Evolutionary conservation across 129 eudicot species (phyloP), one percentile per base, ranked within the genome.

Genomic region (Flaveria ramosissima): DNA sequence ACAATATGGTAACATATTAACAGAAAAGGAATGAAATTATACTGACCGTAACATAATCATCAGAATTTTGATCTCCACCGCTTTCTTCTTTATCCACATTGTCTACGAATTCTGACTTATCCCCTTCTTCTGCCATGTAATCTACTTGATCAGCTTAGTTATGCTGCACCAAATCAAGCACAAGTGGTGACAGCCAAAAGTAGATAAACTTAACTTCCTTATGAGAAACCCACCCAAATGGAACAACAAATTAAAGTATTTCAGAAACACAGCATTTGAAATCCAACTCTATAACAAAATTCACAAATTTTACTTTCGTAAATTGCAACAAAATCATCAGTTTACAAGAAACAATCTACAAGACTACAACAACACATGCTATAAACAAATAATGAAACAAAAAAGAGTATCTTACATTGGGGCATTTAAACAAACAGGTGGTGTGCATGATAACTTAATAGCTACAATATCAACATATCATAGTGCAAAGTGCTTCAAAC

Each of bases 1-100:
- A 64, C n/a, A 69, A 7, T 6, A 42, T 6, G 55, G 24, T 50
- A 61, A 5, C 9, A 48, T 32, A 72, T 7, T 2, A 32, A 61
- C 9, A 53, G 21, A 78, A 20, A 77, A 17, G 61, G 10, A 74
- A 52, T 73, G 10, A 73, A 65, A 45, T 15, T 73, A 20, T 16
- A 85, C 86, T 81, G 48, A 84, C 95, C 89, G 83, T 83, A 15
- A 86, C 91, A 46, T 86, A 84, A 65, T 84, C 95, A 73, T 89
- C 88, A 59, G 80, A 78, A 65, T 71, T 72, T 14, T 71, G 69
- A 72, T 86, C 87, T 14, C 60, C 88, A 39, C 53, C 84, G 51
- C 57, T 63, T 64, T 77, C 76, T 19, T 85, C 88, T 55, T 66
- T 90, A 21, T 86, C 88, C 30, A 76, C 62, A 64, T 83, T 84